These are phyloP conservation scores for Penicillium parvum DNA, from an alignment of 495 filamentous ascomycete species.

Conservation along the genomic window DNA sequence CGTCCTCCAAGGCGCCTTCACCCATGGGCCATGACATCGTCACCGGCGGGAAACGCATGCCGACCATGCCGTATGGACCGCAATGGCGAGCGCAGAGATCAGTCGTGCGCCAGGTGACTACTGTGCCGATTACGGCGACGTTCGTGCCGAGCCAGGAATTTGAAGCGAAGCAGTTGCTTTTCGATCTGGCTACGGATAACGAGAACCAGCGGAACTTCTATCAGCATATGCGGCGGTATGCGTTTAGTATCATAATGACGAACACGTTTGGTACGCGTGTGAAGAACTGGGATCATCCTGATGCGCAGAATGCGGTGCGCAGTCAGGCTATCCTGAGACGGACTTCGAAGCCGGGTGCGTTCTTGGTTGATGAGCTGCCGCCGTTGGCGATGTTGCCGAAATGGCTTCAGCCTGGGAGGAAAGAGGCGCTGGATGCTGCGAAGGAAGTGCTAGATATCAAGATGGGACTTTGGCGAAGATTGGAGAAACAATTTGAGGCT, in stretches of 20 bases:
- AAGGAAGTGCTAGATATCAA: background rate
- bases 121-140: conserved; percentile 11
- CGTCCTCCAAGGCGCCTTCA: conserved; percentile 24
- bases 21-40: conserved; percentile 25
- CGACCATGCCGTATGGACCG: conserved; percentile 42
- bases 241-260: conserved; percentile 26
- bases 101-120: conserved; percentile 30
- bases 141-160: conserved; percentile 43
- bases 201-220: conserved; percentile 14
- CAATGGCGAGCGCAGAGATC: conserved; percentile 37
- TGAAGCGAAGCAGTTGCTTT: conserved; percentile 45
- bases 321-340: background rate
- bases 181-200: conserved; percentile 41
- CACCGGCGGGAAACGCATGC: conserved; percentile 28
- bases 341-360: conserved; percentile 4
- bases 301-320: background rate
- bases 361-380: background rate
- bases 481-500: background rate
- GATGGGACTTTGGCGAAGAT: background rate
- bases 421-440: background rate
- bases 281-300: conserved; percentile 11
- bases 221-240: conserved; percentile 24
- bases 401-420: background rate
- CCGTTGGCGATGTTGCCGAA: background rate
- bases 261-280: conserved; percentile 26